A percentile compares a stretch with the other conserved stretches of the same genome.
Conservation (phyloP, 805 yeast species). For the Scheffersomyces ergatensis region DNA sequence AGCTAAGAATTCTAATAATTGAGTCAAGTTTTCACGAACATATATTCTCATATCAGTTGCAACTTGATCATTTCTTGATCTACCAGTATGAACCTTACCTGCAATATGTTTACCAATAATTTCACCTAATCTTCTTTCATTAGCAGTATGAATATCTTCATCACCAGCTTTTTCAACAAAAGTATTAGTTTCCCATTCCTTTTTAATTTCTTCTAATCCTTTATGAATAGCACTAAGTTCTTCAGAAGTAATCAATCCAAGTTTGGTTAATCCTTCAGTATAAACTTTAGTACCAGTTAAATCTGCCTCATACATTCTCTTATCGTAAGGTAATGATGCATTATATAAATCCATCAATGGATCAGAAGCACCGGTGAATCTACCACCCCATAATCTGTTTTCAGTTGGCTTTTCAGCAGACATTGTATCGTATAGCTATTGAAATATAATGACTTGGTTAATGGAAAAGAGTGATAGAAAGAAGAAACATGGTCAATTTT, state of each 20-base stretch:
- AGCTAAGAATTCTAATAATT: slow-evolving; percentile 54
- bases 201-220: slow-evolving; percentile 68
- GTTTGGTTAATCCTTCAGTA: slow-evolving; percentile 79
- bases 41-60: slow-evolving; percentile 98
- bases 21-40: slow-evolving; percentile 76
- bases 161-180: slow-evolving; percentile 84
- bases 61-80: slow-evolving; percentile 97
- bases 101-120: slow-evolving; percentile 89
- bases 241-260: slow-evolving; percentile 67
- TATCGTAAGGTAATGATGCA: slow-evolving; percentile 94
- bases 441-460: not conserved
- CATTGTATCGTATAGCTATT: slow-evolving; percentile 23
- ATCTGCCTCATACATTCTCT: slow-evolving; percentile 93
- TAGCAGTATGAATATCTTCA: slow-evolving; percentile 98
- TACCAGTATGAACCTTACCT: slow-evolving; percentile 99
- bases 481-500: not conserved
- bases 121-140: slow-evolving; percentile 96
- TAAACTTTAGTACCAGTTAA: slow-evolving; percentile 91
- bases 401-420: slow-evolving; percentile 50
- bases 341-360: slow-evolving; percentile 97
- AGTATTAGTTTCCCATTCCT: slow-evolving; percentile 74
- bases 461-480: not conserved
- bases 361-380: slow-evolving; percentile 95
- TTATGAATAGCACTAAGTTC: slow-evolving; percentile 81
- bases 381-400: slow-evolving; percentile 93